phyloP scores from a whole-genome alignment of 2,329 filamentous ascomycete species.

The Aspergillus terreus region DNA sequence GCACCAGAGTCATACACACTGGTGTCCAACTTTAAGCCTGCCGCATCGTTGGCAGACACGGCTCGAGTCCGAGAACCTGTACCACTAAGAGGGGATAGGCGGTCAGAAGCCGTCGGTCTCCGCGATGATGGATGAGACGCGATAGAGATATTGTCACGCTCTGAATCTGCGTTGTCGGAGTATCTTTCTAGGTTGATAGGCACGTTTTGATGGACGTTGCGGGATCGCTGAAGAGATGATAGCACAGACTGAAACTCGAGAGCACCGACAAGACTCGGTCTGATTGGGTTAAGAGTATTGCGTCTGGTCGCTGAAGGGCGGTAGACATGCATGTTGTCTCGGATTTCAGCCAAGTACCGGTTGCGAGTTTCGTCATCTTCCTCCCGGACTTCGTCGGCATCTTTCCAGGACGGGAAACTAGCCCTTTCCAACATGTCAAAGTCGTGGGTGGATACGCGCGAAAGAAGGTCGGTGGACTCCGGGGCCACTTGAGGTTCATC shows the following conservation, averaged over 20 bases:
- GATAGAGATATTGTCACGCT: constrained; percentile 46
- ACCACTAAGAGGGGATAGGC: constrained; percentile 22
- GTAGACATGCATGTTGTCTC: constrained; percentile 86
- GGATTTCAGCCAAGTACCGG: constrained; percentile 71
- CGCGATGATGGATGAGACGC: constrained; percentile 43
- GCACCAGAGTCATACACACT: constrained; percentile 24
- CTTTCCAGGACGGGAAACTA: constrained; percentile 41
- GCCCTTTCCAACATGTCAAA: constrained; percentile 59
- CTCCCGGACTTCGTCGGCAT: constrained; percentile 50
- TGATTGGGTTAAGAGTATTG: constrained; percentile 75
- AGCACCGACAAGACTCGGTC: constrained; percentile 88
- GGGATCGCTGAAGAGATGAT: constrained; percentile 77
- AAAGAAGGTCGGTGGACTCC: constrained; percentile 43
- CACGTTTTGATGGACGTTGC: constrained; percentile 65
- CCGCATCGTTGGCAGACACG: constrained; percentile 58
- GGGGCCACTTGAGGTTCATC: constrained; percentile 49
- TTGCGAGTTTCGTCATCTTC: constrained; percentile 55
- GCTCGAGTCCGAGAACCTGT: constrained; percentile 44
- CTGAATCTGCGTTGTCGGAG: constrained; percentile 58
- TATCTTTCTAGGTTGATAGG: constrained; percentile 67
- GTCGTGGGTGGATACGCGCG: constrained; percentile 58
- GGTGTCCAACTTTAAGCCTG: constrained; percentile 43
- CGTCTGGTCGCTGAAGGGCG: constrained; percentile 66
- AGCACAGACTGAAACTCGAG: constrained; percentile 90
- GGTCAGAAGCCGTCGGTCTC: constrained; percentile 20